A percentile compares a stretch with the other conserved stretches of the same genome.
Conservation (phyloP, 768 basidiomycete genomes). For the Phallus indusiatus region DNA sequence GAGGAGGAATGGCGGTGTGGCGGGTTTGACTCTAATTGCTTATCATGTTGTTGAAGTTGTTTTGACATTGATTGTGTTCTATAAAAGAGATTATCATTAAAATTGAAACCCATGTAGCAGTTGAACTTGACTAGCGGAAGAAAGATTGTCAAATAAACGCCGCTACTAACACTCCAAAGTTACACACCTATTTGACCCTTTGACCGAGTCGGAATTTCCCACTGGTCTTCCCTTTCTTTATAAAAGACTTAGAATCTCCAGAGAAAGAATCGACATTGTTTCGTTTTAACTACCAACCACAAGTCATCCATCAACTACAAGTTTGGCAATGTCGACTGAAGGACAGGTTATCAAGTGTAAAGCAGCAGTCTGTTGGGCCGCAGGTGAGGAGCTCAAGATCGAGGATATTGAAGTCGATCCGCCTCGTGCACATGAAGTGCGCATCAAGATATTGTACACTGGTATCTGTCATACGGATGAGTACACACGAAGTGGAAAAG, state of each 20-base stretch:
- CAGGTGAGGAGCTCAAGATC: constrained; percentile 74
- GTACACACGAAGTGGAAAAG: constrained; percentile 92
- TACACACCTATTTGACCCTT: not conserved
- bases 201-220: not conserved
- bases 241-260: no score
- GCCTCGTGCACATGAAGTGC: constrained; percentile 82
- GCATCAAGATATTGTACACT: constrained; percentile 87
- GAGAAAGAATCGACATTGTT: no score
- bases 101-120: no score
- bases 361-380: constrained; percentile 93
- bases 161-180: not conserved
- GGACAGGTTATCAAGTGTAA: constrained; percentile 81
- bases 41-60: no score
- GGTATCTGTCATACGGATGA: constrained; percentile 99
- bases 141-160: no score
- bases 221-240: not conserved
- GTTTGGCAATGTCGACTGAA: constrained; percentile 54
- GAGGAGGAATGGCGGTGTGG: no score
- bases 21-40: no score
- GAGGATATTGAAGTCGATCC: constrained; percentile 94
- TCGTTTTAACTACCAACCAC: no score
- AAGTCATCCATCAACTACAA: no score
- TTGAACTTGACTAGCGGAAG: no score
- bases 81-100: no score
- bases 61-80: no score